Evolutionary conservation across 1,284 basidiomycete genomes (phyloP), one percentile per base, ranked within the genome.

Genomic region (Takashimella tepidaria): DNA sequence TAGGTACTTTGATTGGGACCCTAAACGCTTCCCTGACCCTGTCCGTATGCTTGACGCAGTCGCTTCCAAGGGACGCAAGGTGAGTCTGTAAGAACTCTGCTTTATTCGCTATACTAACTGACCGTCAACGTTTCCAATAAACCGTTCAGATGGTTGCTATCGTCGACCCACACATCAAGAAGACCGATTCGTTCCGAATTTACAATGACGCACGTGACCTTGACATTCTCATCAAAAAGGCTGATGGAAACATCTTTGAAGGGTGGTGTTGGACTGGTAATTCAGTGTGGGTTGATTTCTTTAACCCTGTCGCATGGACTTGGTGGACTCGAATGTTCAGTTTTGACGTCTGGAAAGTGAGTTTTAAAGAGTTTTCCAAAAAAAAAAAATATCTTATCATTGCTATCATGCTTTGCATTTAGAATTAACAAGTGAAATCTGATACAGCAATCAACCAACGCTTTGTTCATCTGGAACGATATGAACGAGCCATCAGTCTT

Each of bases 401-500:
- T 25, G 4, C 12, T 43, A 21, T 21, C 4, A 22, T 6, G 19
- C 5, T 19, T 23, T 8, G 41, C 22, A 13, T 37, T 27, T 23
- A n/a, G n/a, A 25, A 16, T 5, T 21, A 16, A 31, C 19, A n/a
- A 43, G 22, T 49, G 47, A 26, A 20, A 22, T 22, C 22, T 53
- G 31, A 24, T 19, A 5, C 57, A 73, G 70, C 73, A 78, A 41
- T 78, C 76, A 60, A 89, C 89, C 1, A 83, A 84, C 46, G 84
- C 85, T 64, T 82, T 97, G 10, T 87, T 86, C 69, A 89, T 98
- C 57, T 97, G 93, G 92, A 98, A 97, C 74, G 95, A 98, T 73
- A 98, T 98, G 95, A 98, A 97, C 70, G 95, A 98, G 89, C 95
- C 95, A 1, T 87, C 92, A 3, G 86, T 99, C 22, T 98, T 99